Evolutionary conservation across 2,329 filamentous ascomycete genomes (phyloP).

Genomic region (Fusarium sp.): DNA sequence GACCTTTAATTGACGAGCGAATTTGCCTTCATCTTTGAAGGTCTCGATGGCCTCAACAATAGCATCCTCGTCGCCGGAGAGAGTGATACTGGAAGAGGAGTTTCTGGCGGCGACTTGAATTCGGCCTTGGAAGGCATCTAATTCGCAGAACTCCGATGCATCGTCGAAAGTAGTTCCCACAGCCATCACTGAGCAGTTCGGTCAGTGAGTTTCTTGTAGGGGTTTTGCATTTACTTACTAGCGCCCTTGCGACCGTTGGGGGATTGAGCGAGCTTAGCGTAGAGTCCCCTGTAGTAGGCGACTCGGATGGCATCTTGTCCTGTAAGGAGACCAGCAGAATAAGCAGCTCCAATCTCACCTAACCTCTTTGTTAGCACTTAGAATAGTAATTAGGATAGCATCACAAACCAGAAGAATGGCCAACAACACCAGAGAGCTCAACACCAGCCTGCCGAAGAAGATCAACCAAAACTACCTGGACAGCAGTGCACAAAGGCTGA

Average conservation of each 20-base stretch:
- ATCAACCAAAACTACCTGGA: slow-evolving; percentile 55
- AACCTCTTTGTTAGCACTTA: rapidly evolving
- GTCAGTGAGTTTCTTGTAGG: too few species aligned
- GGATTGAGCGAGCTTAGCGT: neutral
- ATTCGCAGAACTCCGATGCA: neutral
- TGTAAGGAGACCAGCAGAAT: slow-evolving; percentile 50
- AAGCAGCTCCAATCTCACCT: slow-evolving; percentile 55
- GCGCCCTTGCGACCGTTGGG: neutral
- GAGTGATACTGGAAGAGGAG: neutral
- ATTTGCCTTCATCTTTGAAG: neutral
- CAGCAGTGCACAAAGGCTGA: slow-evolving; percentile 54
- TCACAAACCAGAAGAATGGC: slow-evolving; percentile 52
- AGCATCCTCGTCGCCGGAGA: neutral
- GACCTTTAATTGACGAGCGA: neutral
- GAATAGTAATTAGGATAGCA: rapidly evolving
- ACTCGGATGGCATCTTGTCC: slow-evolving; percentile 42
- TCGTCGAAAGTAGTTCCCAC: neutral
- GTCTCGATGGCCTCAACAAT: neutral
- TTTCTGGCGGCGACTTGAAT: neutral
- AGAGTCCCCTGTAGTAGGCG: slow-evolving; percentile 39
- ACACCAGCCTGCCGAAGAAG: slow-evolving; percentile 47
- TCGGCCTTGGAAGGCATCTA: neutral
- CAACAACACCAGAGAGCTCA: slow-evolving; percentile 47
- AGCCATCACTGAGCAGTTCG: too few species aligned
- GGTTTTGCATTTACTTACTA: rapidly evolving